Percentiles rank a stretch among this genome's conserved stretches.
Conservation (phyloP, 2,329 filamentous ascomycete genomes). For the Metarhizium rileyi region DNA sequence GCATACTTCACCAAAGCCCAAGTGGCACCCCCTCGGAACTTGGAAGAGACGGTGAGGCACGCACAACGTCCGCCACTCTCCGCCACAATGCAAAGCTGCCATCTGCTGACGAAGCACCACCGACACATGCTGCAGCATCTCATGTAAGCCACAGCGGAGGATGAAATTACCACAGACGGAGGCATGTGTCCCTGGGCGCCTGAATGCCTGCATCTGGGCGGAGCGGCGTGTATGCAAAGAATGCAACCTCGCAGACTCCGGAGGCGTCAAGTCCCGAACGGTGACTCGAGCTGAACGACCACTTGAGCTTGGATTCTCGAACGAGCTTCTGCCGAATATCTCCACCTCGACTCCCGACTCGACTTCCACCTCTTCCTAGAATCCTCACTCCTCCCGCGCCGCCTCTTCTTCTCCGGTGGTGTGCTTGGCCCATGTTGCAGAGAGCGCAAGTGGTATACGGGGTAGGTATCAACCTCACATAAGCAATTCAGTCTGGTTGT, state of each 20-base stretch:
- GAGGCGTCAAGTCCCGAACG: not conserved
- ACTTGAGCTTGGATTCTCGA: no score
- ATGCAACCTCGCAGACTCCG: not conserved
- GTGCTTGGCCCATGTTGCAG: no score
- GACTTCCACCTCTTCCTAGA: no score
- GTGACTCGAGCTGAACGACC: not conserved
- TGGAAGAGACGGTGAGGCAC: conserved; percentile 1
- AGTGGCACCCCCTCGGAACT: conserved; percentile 1
- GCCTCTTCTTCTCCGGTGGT: no score
- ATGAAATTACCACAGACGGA: not conserved
- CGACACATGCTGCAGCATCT: not conserved
- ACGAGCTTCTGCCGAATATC: not conserved
- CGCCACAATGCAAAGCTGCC: conserved; percentile 4
- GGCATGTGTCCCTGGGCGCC: conserved; percentile 12
- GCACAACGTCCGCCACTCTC: conserved; percentile 3
- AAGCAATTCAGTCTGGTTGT: no score
- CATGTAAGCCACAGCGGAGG: not conserved
- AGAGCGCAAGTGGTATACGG: no score
- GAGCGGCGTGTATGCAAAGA: not conserved
- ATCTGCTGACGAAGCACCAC: conserved; percentile 7
- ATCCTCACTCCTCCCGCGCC: no score
- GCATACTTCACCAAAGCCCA: not conserved
- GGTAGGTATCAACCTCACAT: no score
- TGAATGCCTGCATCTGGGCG: conserved; percentile 9
- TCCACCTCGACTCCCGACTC: not conserved